Evolutionary conservation across 768 basidiomycete species (phyloP), one percentile per base, ranked within the genome.

Genomic region (Kwoniella shandongensis): DNA sequence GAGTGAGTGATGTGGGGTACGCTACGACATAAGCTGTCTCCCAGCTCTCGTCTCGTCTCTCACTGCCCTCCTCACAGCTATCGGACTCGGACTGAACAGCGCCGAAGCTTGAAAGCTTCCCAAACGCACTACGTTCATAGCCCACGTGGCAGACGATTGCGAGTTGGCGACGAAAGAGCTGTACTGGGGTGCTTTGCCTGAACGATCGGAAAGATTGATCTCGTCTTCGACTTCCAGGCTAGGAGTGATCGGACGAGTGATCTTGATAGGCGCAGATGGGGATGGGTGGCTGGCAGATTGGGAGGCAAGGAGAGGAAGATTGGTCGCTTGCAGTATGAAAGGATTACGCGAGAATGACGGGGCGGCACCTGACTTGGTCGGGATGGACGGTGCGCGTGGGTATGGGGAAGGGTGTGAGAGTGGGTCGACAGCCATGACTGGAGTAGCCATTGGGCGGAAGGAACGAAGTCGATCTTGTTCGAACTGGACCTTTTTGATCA

Each of bases 61-160:
- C 18, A 48, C 8, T n/a, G n/a, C n/a, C 46, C 23, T 61, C 18
- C 50, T 45, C 0, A 67, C 64, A 12, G 66, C 66, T 26, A 71
- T 49, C 32, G 69, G 69, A 36, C 61, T 66, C 25, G 62, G 62
- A 36, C 58, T 63, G 50, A 71, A 71, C 25, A 71, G 44, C 41
- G 51, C 44, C 18, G 54, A 54, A n/a, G 58, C 59, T 35, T 71
- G 69, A 41, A 61, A 71, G 27, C 61, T 62, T 1, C 69, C 69
- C 27, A 71, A 22, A 7, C 64, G 42, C 25, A 65, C 46, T 13
- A 68, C 44, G 50, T 68, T 65, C 47, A 54, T 59, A 18, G 61
- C 52, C 67, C 67, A 65, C 13, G 32, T 47, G 2, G 25, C 32
- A 11, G 53, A 20, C 1, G 25, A 44, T 57, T 56, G 0, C 13